Conservation (phyloP, 352 stramenopile species). For the Globisporangium megalacanthum region DNA sequence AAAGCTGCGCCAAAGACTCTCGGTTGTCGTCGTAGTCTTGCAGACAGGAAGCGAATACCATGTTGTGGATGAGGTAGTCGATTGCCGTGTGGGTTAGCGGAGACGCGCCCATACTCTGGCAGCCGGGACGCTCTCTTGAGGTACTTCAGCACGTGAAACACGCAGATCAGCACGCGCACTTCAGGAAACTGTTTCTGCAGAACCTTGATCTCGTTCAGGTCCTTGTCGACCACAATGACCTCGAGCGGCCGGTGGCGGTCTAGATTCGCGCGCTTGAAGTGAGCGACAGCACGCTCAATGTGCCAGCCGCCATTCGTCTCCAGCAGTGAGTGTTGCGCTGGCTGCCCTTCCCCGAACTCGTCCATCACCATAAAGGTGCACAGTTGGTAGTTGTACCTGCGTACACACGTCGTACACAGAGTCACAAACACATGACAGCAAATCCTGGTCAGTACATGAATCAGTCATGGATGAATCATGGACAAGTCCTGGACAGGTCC, state of each 20-base stretch:
- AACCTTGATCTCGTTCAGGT: slow-evolving; percentile 22
- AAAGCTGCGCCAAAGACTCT: background rate
- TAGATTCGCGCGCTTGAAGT: slow-evolving; percentile 14
- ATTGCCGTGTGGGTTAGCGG: too few relatives aligned
- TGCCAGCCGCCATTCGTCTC: slow-evolving; percentile 19
- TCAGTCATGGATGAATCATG: too few relatives aligned
- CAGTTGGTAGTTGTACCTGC: slow-evolving; percentile 22
- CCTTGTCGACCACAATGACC: slow-evolving; percentile 25
- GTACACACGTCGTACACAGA: too few relatives aligned
- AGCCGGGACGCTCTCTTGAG: too few relatives aligned
- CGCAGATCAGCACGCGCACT: slow-evolving; percentile 16
- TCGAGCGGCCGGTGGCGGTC: slow-evolving; percentile 1
- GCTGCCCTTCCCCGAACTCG: slow-evolving; percentile 10
- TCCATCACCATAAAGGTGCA: slow-evolving; percentile 18
- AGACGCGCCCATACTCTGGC: too few relatives aligned
- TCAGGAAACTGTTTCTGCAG: slow-evolving; percentile 10
- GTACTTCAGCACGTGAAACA: slow-evolving; percentile 15
- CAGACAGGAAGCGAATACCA: slow-evolving; percentile 5
- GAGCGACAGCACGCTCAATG: slow-evolving; percentile 6
- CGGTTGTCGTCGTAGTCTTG: slow-evolving; percentile 8
- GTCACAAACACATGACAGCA: too few relatives aligned
- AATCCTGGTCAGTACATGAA: too few relatives aligned
- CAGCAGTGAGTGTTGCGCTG: slow-evolving; percentile 14
- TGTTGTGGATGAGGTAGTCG: slow-evolving; percentile 5
- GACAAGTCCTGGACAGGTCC: too few relatives aligned